Evolutionary conservation across 805 yeast genomes (phyloP), one percentile per base, ranked within the genome.

Genomic region (Wickerhamiella sergipiensis): DNA sequence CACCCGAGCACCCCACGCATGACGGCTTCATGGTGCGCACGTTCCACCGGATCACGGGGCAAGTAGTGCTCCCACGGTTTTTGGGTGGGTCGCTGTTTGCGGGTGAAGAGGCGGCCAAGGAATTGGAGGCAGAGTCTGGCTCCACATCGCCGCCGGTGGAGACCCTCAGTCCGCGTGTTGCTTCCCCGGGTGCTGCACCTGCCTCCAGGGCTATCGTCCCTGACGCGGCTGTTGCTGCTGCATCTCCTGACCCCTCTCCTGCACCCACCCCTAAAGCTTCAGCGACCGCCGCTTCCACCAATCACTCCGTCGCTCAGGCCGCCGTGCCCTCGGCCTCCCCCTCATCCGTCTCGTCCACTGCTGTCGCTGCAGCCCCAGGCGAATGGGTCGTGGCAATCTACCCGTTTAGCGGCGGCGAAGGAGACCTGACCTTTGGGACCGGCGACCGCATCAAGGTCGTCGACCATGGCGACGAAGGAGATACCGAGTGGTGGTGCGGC

Each of bases 401-500:
- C 55, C 66, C 70, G 39, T 68, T 67, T 54, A 47, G 53, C 0
- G 71, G 70, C 12, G 64, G 67, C 39, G 67, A 65, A 1, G 69
- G 67, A 1, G 73, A 70, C 53, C 58, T 70, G 43, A 53, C 62
- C 15, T 69, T 70, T 54, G 52, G 59, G n/a, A 58, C 57, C 33
- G 73, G 73, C 17, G 72, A 70, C 44, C 51, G 53, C 47, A 61
- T 69, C 46, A 55, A 58, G 33, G 64, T 70, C 8, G 52, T 69
- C 24, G 68, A 66, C 40, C 59, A 56, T 38, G 68, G 69, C 13
- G 66, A 67, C 23, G 67, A 62, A 44, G 59, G 59, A 12, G 68
- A 64, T 26, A 64, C 66, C 1, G 71, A 71, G 26, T 76, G 80
- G 80, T 76, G 80, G 80, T 64, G 66, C 51, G 79, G 79, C 13